phyloP scores from a whole-genome alignment of 306 rosid species.

The Dryas octopetala region DNA sequence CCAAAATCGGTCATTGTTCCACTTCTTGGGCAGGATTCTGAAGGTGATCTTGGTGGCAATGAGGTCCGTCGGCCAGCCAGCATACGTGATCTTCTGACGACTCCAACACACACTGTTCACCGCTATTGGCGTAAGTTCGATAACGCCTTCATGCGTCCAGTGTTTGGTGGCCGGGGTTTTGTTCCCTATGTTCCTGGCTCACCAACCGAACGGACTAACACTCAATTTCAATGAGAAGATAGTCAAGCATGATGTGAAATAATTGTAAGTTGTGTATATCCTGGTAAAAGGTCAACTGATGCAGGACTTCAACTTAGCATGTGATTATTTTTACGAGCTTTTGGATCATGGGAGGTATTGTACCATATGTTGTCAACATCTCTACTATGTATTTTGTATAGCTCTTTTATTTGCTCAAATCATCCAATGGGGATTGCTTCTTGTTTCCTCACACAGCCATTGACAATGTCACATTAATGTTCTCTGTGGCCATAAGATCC shows the following conservation, averaged over 20 bases:
- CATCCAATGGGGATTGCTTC: conserved; percentile 2
- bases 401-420: conserved; percentile 4
- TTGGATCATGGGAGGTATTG: conserved; percentile 35
- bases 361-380: neutral
- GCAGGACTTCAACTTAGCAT: conserved; percentile 16
- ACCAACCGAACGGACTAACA: conserved; percentile 44
- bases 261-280: conserved; percentile 29
- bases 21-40: conserved; percentile 72
- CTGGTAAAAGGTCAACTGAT: conserved; percentile 15
- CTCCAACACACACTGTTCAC: conserved; percentile 84
- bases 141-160: conserved; percentile 83
- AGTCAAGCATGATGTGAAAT: conserved; percentile 28
- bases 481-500: no score
- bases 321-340: conserved; percentile 25
- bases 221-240: conserved; percentile 46
- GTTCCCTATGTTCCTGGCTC: conserved; percentile 71
- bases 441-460: neutral
- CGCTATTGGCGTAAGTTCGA: conserved; percentile 89
- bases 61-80: conserved; percentile 48
- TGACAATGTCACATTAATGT: neutral
- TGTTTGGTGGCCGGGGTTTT: conserved; percentile 95
- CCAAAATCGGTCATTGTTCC: conserved; percentile 64
- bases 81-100: conserved; percentile 64
- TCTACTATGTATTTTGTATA: conserved; percentile 9
- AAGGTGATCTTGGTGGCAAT: conserved; percentile 40